phyloP scores from a whole-genome alignment of 73 alveolate species.

The Tetrahymena borealis region DNA sequence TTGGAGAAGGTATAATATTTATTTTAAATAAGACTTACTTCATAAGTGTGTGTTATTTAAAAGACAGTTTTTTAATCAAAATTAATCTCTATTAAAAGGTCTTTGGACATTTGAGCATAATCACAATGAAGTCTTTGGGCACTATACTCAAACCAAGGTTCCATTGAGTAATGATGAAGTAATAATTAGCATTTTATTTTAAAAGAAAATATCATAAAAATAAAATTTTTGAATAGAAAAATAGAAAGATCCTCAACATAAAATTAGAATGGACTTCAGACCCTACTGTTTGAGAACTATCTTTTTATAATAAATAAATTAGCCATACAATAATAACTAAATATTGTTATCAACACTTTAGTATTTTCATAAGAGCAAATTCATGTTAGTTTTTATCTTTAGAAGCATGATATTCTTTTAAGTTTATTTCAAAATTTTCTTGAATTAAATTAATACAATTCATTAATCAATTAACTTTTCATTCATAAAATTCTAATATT shows the following conservation, averaged over 20 bases:
- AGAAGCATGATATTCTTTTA: no score
- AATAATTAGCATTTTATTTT: not conserved
- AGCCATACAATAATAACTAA: no score
- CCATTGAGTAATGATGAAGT: not conserved
- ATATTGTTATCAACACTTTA: no score
- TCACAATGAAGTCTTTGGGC: not conserved
- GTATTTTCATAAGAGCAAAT: no score
- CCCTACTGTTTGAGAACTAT: not conserved
- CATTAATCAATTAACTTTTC: no score
- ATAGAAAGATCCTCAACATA: not conserved
- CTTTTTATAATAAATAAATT: not conserved
- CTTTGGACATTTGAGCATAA: not conserved
- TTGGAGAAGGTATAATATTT: constrained; percentile 57
- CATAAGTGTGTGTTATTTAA: not conserved
- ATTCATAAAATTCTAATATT: no score
- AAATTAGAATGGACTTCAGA: not conserved
- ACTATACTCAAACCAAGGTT: not conserved
- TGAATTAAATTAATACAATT: no score
- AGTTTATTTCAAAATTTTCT: no score
- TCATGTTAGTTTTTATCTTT: no score
- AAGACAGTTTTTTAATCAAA: not conserved
- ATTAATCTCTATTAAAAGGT: not conserved
- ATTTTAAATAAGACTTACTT: not conserved
- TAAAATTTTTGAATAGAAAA: not conserved
- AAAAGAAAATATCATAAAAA: not conserved